Percentiles rank a stretch among this genome's conserved stretches.
Conservation (phyloP, 1,284 basidiomycete genomes). For the Blastosporella zonata region DNA sequence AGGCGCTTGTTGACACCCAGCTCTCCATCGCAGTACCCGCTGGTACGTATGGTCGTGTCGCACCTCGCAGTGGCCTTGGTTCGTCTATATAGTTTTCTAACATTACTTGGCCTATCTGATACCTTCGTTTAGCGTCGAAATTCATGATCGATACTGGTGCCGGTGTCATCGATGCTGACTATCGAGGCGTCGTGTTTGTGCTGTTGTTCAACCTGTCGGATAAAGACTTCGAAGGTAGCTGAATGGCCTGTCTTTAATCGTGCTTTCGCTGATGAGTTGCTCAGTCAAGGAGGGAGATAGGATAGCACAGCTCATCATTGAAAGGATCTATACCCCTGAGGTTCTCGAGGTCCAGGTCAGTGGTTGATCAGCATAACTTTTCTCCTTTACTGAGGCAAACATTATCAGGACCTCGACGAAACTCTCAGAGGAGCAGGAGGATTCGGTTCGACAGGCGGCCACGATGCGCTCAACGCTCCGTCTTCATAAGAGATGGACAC, state of each 20-base stretch:
- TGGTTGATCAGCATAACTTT: constrained; percentile 9
- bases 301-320: constrained; percentile 92
- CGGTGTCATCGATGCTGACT: constrained; percentile 95
- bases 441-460: constrained; percentile 94
- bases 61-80: constrained; percentile 94
- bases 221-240: constrained; percentile 80
- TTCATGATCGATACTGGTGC: constrained; percentile 97
- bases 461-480: constrained; percentile 40
- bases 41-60: constrained; percentile 95
- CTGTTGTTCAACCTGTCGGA: constrained; percentile 93
- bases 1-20: constrained; percentile 88
- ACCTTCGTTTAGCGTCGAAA: constrained; percentile 72
- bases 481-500: constrained; percentile 10
- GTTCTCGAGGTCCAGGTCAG: constrained; percentile 83
- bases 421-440: constrained; percentile 86
- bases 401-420: constrained; percentile 71
- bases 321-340: constrained; percentile 85
- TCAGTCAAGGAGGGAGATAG: constrained; percentile 89
- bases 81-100: constrained; percentile 25
- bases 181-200: constrained; percentile 91
- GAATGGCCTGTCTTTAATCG: constrained; percentile 5
- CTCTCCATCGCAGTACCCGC: constrained; percentile 89
- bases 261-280: background rate
- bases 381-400: background rate
- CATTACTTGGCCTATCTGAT: constrained; percentile 1